Conservation (phyloP, 2,329 filamentous ascomycete species). For the Aspergillus sojae region DNA sequence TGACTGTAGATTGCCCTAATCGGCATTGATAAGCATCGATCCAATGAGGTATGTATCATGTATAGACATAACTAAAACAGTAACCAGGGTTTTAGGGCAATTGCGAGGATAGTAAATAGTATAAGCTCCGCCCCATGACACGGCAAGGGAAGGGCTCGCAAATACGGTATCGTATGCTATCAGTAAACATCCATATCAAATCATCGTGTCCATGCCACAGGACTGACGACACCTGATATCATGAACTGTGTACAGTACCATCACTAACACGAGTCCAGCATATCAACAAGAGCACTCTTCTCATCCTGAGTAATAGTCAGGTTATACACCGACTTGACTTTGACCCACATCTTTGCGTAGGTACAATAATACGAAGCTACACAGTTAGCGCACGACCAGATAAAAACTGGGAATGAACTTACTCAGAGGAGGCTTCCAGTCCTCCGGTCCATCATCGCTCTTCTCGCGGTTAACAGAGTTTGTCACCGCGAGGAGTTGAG, state of each 20-base stretch:
- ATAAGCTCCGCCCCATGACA: not conserved
- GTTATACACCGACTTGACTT: slow-evolving; percentile 73
- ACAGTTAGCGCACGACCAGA: slow-evolving; percentile 14
- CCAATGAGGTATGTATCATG: not conserved
- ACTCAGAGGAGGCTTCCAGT: slow-evolving; percentile 72
- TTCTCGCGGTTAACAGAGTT: slow-evolving; percentile 74
- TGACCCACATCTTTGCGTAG: slow-evolving; percentile 75
- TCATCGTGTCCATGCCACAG: not conserved
- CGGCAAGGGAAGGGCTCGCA: too few species aligned
- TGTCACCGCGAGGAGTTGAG: slow-evolving; percentile 79
- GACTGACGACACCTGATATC: not conserved
- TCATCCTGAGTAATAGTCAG: slow-evolving; percentile 72
- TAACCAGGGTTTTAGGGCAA: too few species aligned
- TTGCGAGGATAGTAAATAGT: not conserved
- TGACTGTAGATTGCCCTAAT: not conserved
- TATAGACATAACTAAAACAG: not conserved
- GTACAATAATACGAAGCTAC: slow-evolving; percentile 70
- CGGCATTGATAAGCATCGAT: not conserved
- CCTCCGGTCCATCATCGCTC: slow-evolving; percentile 72
- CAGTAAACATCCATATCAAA: not conserved
- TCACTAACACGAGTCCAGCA: slow-evolving; percentile 65
- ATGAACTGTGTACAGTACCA: not conserved
- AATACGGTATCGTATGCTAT: too few species aligned
- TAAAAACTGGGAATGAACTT: slow-evolving; percentile 32
- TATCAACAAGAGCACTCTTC: slow-evolving; percentile 66